A percentile compares a stretch with the other conserved stretches of the same genome.
Conservation (phyloP, 202 grass and related monocot genomes). For the Bolboschoenoplectus hybrid region DNA sequence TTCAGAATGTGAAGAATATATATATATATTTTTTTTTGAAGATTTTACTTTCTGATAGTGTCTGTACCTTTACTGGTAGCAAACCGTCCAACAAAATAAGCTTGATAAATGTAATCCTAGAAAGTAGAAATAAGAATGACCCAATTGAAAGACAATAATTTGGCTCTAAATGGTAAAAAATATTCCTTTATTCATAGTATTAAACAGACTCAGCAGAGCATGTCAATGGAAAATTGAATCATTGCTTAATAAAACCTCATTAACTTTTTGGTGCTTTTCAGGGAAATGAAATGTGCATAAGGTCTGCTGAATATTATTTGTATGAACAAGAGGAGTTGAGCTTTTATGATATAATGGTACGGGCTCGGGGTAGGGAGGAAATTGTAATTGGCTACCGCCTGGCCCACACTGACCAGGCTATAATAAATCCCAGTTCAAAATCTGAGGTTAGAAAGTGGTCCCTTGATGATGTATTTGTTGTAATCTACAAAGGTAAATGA, state of each 20-base stretch:
- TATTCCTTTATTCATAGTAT: background rate
- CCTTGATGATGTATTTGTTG: slow-evolving; percentile 93
- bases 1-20: background rate
- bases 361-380: slow-evolving; percentile 73
- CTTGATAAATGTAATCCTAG: background rate
- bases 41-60: background rate
- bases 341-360: slow-evolving; percentile 95
- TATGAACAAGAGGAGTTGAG: slow-evolving; percentile 93
- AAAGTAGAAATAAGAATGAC: background rate
- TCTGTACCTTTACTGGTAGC: background rate
- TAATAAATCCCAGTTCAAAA: slow-evolving; percentile 86
- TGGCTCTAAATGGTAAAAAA: background rate
- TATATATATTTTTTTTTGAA: slow-evolving; percentile 1
- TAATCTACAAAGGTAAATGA: slow-evolving; percentile 80
- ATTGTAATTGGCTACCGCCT: slow-evolving; percentile 92
- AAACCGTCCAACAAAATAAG: background rate
- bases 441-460: slow-evolving; percentile 81
- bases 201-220: background rate
- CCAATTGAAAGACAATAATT: background rate
- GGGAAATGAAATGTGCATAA: slow-evolving; percentile 94
- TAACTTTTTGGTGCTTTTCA: slow-evolving; percentile 39
- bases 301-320: slow-evolving; percentile 82
- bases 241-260: background rate
- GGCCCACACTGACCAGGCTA: slow-evolving; percentile 66
- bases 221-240: background rate